phyloP scores from a whole-genome alignment of 1,284 basidiomycete genomes.

The Trametes hirsuta region DNA sequence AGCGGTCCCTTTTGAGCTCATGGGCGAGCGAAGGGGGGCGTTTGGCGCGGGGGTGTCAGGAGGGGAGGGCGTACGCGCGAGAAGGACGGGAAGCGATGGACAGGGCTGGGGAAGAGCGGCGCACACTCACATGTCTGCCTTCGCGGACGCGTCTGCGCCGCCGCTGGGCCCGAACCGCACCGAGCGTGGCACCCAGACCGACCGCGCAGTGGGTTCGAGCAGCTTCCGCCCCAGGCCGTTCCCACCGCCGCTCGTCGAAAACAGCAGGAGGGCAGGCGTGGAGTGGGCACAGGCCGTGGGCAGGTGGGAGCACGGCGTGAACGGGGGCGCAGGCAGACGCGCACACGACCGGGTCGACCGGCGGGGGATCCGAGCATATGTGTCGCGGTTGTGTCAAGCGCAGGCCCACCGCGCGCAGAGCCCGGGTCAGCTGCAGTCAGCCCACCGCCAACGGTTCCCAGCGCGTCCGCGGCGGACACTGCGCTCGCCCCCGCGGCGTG shows the following conservation, averaged over 20 bases:
- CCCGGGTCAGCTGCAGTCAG: slow-evolving; percentile 17
- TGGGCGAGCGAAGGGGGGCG: not conserved
- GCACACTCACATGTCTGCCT: slow-evolving; percentile 8
- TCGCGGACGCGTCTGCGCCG: not conserved
- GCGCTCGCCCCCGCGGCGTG: slow-evolving; percentile 2
- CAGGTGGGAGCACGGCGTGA: not conserved
- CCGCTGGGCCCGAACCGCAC: slow-evolving; percentile 6
- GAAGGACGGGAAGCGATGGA: not conserved
- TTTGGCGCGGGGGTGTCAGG: slow-evolving; percentile 20
- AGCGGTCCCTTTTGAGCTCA: slow-evolving; percentile 12
- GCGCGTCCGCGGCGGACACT: too few relatives aligned
- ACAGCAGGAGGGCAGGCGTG: not conserved
- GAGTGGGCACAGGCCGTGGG: not conserved
- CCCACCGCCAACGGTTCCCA: not conserved
- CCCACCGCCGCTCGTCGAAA: slow-evolving; percentile 5
- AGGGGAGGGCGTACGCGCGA: slow-evolving; percentile 5
- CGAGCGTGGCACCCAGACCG: slow-evolving; percentile 7
- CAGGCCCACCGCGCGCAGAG: not conserved
- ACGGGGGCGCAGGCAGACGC: slow-evolving; percentile 7
- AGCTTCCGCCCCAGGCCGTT: slow-evolving; percentile 1
- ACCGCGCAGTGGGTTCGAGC: slow-evolving; percentile 2
- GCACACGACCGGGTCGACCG: slow-evolving; percentile 9
- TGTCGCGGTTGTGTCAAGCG: slow-evolving; percentile 25
- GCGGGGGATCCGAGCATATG: slow-evolving; percentile 20
- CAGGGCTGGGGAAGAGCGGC: slow-evolving; percentile 6